Percentiles rank a stretch among this genome's conserved stretches.
phyloP scores from a whole-genome alignment of 2,329 filamentous ascomycete genomes.

The Lojkania enalia region DNA sequence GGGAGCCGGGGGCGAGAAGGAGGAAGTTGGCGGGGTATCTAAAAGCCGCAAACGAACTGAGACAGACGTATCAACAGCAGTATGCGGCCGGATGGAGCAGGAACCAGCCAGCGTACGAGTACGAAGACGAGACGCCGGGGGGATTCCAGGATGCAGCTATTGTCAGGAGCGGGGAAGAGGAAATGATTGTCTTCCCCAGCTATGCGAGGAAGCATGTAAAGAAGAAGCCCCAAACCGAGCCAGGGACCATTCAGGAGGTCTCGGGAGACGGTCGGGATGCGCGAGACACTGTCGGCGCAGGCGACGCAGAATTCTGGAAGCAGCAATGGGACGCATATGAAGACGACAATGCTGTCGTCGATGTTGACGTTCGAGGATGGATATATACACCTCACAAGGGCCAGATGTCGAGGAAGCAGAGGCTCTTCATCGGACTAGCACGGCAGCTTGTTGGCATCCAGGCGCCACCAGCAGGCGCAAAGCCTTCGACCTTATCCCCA shows the following conservation, averaged over 20 bases:
- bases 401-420: constrained; percentile 83
- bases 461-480: constrained; percentile 58
- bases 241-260: constrained; percentile 43
- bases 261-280: constrained; percentile 47
- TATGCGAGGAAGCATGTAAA: constrained; percentile 78
- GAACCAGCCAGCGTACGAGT: constrained; percentile 50
- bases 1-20: constrained; percentile 71
- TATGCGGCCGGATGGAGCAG: constrained; percentile 54
- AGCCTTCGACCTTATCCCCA: constrained; percentile 39
- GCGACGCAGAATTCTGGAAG: constrained; percentile 74
- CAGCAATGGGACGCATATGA: constrained; percentile 78
- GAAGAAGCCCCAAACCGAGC: constrained; percentile 40
- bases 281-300: constrained; percentile 52
- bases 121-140: constrained; percentile 63
- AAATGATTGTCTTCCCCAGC: constrained; percentile 94
- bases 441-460: constrained; percentile 86
- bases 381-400: constrained; percentile 85
- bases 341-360: constrained; percentile 82
- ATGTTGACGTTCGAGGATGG: constrained; percentile 96
- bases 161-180: constrained; percentile 76
- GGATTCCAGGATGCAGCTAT: constrained; percentile 86
- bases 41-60: constrained; percentile 71
- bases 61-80: constrained; percentile 66
- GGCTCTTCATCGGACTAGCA: constrained; percentile 83
- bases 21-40: constrained; percentile 76